Evolutionary conservation across 1,284 basidiomycete species (phyloP), one percentile per base, ranked within the genome.

Genomic region (Moesziomyces antarcticus): DNA sequence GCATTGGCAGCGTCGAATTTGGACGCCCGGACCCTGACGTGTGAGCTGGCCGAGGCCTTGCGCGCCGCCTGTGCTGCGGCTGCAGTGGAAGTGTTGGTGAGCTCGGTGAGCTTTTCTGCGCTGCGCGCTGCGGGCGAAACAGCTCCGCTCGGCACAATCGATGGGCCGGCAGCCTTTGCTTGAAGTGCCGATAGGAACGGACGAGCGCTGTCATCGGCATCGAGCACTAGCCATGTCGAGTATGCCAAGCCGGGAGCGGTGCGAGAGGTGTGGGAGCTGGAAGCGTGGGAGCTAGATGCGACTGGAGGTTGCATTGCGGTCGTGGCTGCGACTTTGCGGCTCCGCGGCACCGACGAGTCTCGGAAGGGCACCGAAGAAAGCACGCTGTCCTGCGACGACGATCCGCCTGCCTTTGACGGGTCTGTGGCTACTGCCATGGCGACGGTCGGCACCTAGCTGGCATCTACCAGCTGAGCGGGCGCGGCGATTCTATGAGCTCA

Each of bases 171-270:
- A 1, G 51, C 20, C 5, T 22, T 9, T 14, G 43, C 27, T 41
- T 62, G 52, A 5, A 73, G 41, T 3, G 57, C 56, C 16, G 54
- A 53, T 1, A 73, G 49, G 22, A 73, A 68, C 3, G 71, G 61
- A 0, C 43, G 54, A 0, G 71, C 61, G 16, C 25, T 46, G 16
- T 68, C 60, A 25, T 54, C 65, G 9, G 54, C 57, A 30, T 73
- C 71, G 21, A 73, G 25, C 14, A 73, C 50, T 9, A 73, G 61
- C 71, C 71, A 73, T 30, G 64, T 54, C 13, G 65, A 57, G 33
- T 42, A 24, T 27, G 24, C 14, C 35, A 37, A 13, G 10, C 16
- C 35, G 35, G 2, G 4, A 16, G 35, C 35, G 14, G 13, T 11
- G 35, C 35, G 35, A 3, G 42, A 44, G 16, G 59, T 27, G 1